These are phyloP conservation scores for Leishmania lainsoni DNA, from an alignment of 208 protist genomes.

Conservation along the genomic window DNA sequence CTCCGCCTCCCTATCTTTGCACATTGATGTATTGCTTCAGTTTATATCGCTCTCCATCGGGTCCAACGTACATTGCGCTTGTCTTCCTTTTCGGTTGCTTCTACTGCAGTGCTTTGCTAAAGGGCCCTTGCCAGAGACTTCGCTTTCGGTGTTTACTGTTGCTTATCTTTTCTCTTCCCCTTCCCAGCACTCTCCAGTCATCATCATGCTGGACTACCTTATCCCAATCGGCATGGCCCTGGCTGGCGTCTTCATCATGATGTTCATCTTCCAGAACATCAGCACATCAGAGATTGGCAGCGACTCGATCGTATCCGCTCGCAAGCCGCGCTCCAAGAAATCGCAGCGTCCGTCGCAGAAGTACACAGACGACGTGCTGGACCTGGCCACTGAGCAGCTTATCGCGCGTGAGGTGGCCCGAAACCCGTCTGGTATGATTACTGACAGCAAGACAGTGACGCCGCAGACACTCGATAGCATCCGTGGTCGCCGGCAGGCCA, in stretches of 20 bases:
- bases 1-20: not conserved
- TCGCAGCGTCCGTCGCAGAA: constrained; percentile 28
- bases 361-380: constrained; percentile 54
- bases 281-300: constrained; percentile 37
- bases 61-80: not conserved
- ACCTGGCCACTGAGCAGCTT: constrained; percentile 66
- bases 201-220: constrained; percentile 68
- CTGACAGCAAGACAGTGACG: constrained; percentile 53
- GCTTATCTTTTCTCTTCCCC: constrained; percentile 13
- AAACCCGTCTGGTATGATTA: constrained; percentile 49
- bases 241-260: constrained; percentile 61
- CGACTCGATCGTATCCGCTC: not conserved
- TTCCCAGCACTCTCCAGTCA: not conserved
- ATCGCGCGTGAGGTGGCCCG: constrained; percentile 65
- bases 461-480: constrained; percentile 53
- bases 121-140: not conserved
- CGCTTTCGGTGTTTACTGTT: not conserved
- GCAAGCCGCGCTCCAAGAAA: constrained; percentile 46
- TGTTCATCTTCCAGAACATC: constrained; percentile 73
- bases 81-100: not conserved
- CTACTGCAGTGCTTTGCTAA: not conserved
- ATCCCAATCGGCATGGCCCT: constrained; percentile 66
- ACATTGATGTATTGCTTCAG: not conserved
- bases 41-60: not conserved
- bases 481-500: constrained; percentile 32